phyloP scores from a whole-genome alignment of 495 filamentous ascomycete genomes.

The Penicillium antarcticum region DNA sequence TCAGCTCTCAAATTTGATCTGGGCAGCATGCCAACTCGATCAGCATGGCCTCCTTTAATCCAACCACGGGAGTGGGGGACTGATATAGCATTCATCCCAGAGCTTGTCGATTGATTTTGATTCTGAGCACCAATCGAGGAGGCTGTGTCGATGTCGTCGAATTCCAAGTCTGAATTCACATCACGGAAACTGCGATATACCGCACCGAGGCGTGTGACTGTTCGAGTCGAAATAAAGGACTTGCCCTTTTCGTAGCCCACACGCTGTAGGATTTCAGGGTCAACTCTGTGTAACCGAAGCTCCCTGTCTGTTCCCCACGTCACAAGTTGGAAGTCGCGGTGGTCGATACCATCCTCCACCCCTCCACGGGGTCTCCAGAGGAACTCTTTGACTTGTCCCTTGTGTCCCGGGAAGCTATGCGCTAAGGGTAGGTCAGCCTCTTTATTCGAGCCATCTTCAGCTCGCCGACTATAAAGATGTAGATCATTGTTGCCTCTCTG shows the following conservation, averaged over 20 bases:
- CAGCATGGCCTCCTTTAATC: slow-evolving; percentile 44
- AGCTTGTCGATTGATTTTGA: slow-evolving; percentile 27
- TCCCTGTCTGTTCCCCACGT: slow-evolving; percentile 88
- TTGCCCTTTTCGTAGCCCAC: slow-evolving; percentile 77
- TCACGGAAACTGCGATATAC: slow-evolving; percentile 84
- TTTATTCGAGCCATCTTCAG: slow-evolving; percentile 38
- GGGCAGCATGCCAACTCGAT: slow-evolving; percentile 61
- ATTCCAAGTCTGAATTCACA: slow-evolving; percentile 33
- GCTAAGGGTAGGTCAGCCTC: slow-evolving; percentile 54
- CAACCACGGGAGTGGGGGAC: slow-evolving; percentile 41
- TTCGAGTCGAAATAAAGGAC: slow-evolving; percentile 60
- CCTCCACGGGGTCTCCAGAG: slow-evolving; percentile 81
- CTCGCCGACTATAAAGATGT: slow-evolving; percentile 77
- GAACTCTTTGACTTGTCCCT: slow-evolving; percentile 87
- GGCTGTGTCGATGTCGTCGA: slow-evolving; percentile 31
- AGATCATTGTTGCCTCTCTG: slow-evolving; percentile 81
- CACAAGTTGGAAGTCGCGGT: slow-evolving; percentile 89
- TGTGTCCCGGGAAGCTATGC: slow-evolving; percentile 76
- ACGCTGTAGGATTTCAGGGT: slow-evolving; percentile 57
- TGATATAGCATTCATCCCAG: slow-evolving; percentile 50
- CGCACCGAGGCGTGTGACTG: slow-evolving; percentile 77
- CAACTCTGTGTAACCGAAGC: slow-evolving; percentile 74
- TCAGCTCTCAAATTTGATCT: slow-evolving; percentile 54
- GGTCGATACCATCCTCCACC: slow-evolving; percentile 69
- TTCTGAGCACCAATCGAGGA: slow-evolving; percentile 27